Evolutionary conservation across 2,329 filamentous ascomycete species (phyloP), one percentile per base, ranked within the genome.

Genomic region (Cladophialophora carrionii): DNA sequence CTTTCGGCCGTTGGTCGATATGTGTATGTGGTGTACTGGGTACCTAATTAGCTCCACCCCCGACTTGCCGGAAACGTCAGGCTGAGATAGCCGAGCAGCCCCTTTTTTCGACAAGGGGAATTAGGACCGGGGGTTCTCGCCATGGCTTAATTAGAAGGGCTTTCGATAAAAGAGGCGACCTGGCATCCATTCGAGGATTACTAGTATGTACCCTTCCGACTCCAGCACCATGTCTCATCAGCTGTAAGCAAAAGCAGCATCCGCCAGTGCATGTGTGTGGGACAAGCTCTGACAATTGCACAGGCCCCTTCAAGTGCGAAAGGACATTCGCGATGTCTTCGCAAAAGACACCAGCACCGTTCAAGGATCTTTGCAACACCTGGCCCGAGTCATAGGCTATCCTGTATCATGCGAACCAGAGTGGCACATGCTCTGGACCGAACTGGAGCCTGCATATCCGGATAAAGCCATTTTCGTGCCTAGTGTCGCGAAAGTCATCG

Each of bases 401-500:
- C 57, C 51, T 8, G 62, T 65, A 9, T 57, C 22, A 24, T 65
- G 49, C 43, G 48, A 37, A 26, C 24, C 52, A 52, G 57, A 65
- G 24, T 65, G 62, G 62, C 51, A 41, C 24, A 51, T 65, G 57
- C 43, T 65, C n/a, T 65, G 62, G 62, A 31, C 49, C 20, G 62
- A 65, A 37, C 31, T 61, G 43, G 57, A 52, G 55, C n/a, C 37
- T 12, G 17, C 26, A 3, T 65, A 55, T 17, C 24, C 57, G 12
- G 62, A 65, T 41, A 65, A 48, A 37, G 24, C 62, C 32, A 65
- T 57, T 12, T 65, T 65, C 29, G 51, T 61, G 12, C 57, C 62
- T 4, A 51, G 20, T 0, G 26, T 61, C 29, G 17, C 58, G n/a
- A 32, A 24, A 20, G 20, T 61, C n/a, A 20, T 65, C 7, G 53